Base-by-base conservation (phyloP, 139 green algal genomes). In the Prasinococcaceae sp. region DNA sequence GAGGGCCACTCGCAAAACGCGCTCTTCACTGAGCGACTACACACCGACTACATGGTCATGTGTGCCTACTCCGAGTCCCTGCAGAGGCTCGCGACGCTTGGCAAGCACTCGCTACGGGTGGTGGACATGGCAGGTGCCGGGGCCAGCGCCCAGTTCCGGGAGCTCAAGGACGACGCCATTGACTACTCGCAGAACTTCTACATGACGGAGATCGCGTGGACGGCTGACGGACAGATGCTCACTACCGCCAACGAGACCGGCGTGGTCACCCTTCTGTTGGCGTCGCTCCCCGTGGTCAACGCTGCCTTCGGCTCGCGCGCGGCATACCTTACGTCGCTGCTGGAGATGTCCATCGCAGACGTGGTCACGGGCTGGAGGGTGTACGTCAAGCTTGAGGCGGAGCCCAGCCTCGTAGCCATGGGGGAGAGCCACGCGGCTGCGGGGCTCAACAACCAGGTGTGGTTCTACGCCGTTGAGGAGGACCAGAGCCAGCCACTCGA, bases 401-500 rank as follows among this genome's bases (percentile, higher is more conserved):
- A 92, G 71, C 76, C 81, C 2, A 60, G 73, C 4, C 74, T 84
- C 32, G 65, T 77, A 33, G 76, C 67, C 12, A 50, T 86, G 37
- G 82, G 82, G 20, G 76, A 72, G 1, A 12, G 19, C 6, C 74
- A 86, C 43, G 54, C 83, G 6, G 79, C 76, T 10, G 63, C 77
- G n/a, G 79, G 70, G 24, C 74, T 78, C 40, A 83, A 84, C 65
- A 82, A 82, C 55, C 73, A 85, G 75, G 32, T 38, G 16, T 66
- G 70, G 48, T 85, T 79, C 60, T 85, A 85, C 71, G 49, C 33
- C 46, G 46, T 68, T 23, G 32, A 47, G 10, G 51, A 51, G 29
- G 37, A 36, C 3, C 47, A 53, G 14, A 49, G 20, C 8, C 53
- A 60, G 49, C 57, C n/a, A n/a, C n/a, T n/a, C n/a, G n/a, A n/a